A percentile compares a stretch with the other conserved stretches of the same genome.
Evolutionary conservation across 169 alveolate species (phyloP).

Genomic region (Neospora caninum): DNA sequence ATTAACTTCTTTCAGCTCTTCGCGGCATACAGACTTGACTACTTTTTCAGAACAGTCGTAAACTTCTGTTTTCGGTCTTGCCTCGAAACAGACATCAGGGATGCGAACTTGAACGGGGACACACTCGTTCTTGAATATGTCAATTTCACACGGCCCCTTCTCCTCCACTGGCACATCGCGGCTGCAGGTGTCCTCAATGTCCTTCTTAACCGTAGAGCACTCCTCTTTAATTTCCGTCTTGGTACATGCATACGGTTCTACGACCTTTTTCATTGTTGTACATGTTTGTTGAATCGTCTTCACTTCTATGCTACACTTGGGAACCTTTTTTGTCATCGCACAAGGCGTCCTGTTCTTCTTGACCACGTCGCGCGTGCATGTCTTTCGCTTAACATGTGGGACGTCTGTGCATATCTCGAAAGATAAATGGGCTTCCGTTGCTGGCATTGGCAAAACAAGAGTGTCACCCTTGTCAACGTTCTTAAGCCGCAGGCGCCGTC

Average conservation of each 20-base stretch:
- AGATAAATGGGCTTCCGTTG: constrained; percentile 16
- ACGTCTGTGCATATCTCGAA: constrained; percentile 21
- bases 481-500: not conserved
- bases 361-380: constrained; percentile 26
- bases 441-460: not conserved
- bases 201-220: constrained; percentile 11
- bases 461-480: not conserved
- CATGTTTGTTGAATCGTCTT: constrained; percentile 4
- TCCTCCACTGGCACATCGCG: constrained; percentile 47
- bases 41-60: constrained; percentile 30
- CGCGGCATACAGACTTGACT: not conserved
- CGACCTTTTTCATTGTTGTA: constrained; percentile 14
- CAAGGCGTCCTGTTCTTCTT: constrained; percentile 19
- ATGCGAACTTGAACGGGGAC: constrained; percentile 31
- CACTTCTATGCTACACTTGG: not conserved
- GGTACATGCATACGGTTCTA: constrained; percentile 29
- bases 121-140: constrained; percentile 28
- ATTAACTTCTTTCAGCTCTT: constrained; percentile 3
- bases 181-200: constrained; percentile 4
- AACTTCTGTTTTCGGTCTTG: constrained; percentile 33
- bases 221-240: constrained; percentile 25
- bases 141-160: constrained; percentile 31
- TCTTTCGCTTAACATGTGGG: constrained; percentile 35
- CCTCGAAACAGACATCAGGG: constrained; percentile 32
- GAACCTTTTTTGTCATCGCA: not conserved